A percentile compares a stretch with the other conserved stretches of the same genome.
Evolutionary conservation across 306 rosid genomes (phyloP).

Genomic region (Abrus pulchellus): DNA sequence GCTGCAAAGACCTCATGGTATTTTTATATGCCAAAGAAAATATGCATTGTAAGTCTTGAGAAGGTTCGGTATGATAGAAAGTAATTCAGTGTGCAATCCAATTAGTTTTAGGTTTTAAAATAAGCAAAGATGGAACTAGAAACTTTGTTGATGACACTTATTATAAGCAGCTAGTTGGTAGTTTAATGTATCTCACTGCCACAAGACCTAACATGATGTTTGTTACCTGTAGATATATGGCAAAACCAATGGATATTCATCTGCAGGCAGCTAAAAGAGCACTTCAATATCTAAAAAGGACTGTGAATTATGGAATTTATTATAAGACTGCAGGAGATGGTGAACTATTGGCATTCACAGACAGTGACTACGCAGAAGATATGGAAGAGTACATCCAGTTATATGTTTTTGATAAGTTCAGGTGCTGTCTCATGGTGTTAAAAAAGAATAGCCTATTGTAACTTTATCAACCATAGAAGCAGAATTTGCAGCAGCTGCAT

Average conservation of each 20-base stretch:
- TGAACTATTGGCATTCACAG: too few relatives aligned
- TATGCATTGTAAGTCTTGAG: background rate
- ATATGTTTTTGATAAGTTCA: too few relatives aligned
- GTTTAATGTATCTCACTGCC: constrained; percentile 2
- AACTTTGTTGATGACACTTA: background rate
- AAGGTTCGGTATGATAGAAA: background rate
- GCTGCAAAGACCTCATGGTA: background rate
- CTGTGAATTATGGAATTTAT: too few relatives aligned
- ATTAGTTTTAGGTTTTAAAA: background rate
- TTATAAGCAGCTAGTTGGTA: background rate
- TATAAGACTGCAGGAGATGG: too few relatives aligned
- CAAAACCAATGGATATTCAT: too few relatives aligned
- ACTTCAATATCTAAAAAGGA: too few relatives aligned
- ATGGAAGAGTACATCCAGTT: too few relatives aligned
- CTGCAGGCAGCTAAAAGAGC: too few relatives aligned
- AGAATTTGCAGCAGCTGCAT: background rate
- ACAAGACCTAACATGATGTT: background rate
- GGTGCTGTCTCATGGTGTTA: too few relatives aligned
- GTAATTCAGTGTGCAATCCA: background rate
- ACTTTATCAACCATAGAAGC: background rate
- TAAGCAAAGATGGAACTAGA: background rate
- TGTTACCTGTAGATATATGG: too few relatives aligned
- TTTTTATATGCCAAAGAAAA: background rate
- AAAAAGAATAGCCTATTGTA: too few relatives aligned
- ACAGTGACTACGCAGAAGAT: too few relatives aligned